These are phyloP conservation scores for Scopulariopsis brevicaulis DNA, from an alignment of 2,329 filamentous ascomycete species.

Conservation along the genomic window DNA sequence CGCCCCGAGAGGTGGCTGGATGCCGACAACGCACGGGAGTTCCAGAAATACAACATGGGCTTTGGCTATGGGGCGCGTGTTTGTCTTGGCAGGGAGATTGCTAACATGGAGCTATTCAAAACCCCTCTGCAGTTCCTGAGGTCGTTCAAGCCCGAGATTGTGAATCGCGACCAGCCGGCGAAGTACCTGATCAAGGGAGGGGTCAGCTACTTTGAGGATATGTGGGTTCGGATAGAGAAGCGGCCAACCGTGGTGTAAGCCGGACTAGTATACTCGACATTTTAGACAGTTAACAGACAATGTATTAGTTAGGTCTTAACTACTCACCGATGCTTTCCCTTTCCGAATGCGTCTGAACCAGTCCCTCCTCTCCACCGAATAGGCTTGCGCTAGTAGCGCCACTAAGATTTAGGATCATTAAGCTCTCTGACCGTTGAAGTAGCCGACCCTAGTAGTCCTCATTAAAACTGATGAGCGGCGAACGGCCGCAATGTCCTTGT, in stretches of 20 bases:
- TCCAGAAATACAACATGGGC: slow-evolving; percentile 32
- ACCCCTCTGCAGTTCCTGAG: slow-evolving; percentile 27
- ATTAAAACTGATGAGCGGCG: too few species aligned
- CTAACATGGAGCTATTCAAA: slow-evolving; percentile 41
- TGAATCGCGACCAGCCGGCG: slow-evolving; percentile 16
- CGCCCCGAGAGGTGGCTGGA: slow-evolving; percentile 37
- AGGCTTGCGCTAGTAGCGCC: too few species aligned
- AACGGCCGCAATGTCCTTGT: too few species aligned
- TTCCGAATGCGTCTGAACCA: too few species aligned
- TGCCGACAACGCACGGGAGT: slow-evolving; percentile 24
- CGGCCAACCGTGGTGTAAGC: slow-evolving; percentile 4
- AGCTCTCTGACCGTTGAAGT: too few species aligned
- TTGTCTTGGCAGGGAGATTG: slow-evolving; percentile 37
- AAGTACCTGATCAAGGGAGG: slow-evolving; percentile 27
- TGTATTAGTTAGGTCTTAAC: neutral
- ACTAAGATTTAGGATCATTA: too few species aligned
- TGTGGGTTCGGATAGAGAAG: slow-evolving; percentile 21
- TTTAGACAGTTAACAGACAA: neutral
- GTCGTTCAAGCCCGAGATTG: slow-evolving; percentile 19
- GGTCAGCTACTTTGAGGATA: slow-evolving; percentile 26
- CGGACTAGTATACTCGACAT: neutral
- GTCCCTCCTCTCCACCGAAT: too few species aligned
- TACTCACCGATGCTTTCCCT: too few species aligned
- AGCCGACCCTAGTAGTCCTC: too few species aligned
- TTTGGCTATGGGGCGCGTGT: slow-evolving; percentile 37